Evolutionary conservation across 2,329 filamentous ascomycete species (phyloP), one percentile per base, ranked within the genome.

Genomic region (Pseudocercospora fijiensis): DNA sequence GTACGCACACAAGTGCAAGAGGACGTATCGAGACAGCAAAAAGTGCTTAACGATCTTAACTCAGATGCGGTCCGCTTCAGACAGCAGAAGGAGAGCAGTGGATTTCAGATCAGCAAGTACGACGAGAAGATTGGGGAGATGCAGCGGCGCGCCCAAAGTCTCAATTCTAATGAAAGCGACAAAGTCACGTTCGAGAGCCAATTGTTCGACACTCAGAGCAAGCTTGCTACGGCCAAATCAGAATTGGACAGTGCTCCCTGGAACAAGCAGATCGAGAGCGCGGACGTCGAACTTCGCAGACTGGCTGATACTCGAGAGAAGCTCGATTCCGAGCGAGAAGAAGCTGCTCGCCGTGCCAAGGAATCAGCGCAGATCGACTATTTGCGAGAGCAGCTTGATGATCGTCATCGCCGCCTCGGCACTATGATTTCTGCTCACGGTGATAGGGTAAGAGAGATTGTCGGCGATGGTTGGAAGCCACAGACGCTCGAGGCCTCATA

Each of bases 301-400:
- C 78, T 96, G 1, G 92, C 97, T 71, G 86, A 85, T 20, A 86
- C 90, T 71, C 88, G 85, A 64, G 86, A 90, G 37, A 87, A 83
- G 69, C 82, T 98, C 27, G 88, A 89, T 51, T 81, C 84, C n/a
- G 94, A 98, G 74, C 85, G 97, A 37, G 85, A 92, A 8, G 90
- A 96, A 71, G 91, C 89, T 63, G 96, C 90, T 2, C 88, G 88
- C 62, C 85, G 90, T 62, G 92, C 92, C 5, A 87, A 89, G 3
- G 92, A 96, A 66, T 85, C 92, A 41, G 95, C 94, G 11, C 89
- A 90, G 70, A 83, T 99, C 10, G 91, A 96, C 62, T 88, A 90
- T 70, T 84, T 93, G 33, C 92, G 90, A 72, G 93, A 92, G 70
- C 90, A 96, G 72, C 78, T 92, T 27, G 85, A 86, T 67, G 88